Evolutionary conservation across 345 rosid genomes (phyloP), one percentile per base, ranked within the genome.

Genomic region (Firmiana major): DNA sequence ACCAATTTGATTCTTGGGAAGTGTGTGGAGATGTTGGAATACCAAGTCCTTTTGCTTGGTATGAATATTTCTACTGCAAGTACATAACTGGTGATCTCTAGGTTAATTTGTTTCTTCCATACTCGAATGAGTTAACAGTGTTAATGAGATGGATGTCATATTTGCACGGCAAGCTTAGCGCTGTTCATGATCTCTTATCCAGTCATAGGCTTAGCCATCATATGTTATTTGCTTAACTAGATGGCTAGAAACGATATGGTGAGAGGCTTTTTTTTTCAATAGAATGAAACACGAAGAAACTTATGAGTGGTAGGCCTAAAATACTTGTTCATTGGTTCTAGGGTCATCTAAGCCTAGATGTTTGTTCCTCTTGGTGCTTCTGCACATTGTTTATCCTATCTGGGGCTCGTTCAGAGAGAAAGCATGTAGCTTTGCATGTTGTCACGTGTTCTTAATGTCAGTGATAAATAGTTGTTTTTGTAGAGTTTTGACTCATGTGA

Each of bases 321-420:
- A 70, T 26, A n/a, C 58, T 48, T 70, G 16, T 31, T 70, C 73
- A 26, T 48, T 69, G 40, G 40, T 69, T 69, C 57, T 26, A 26
- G 7, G 58, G 36, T 46, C 55, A 24, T 48, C 4, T 22, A 53
- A 46, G n/a, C 40, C 21, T 26, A 26, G 57, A 15, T 48, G 34
- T 17, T 9, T 26, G 22, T 26, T 69, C 42, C 48, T 40, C 42
- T 66, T 66, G 31, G 49, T 40, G 28, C 51, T 65, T 40, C 22
- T n/a, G 51, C 19, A 11, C 53, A 43, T 66, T 66, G 5, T 43
- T 24, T 66, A 42, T 43, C 48, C 21, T 22, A 21, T 17, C 7
- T 48, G 42, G 31, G 42, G 15, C 8, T 31, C 22, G 7, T 69
- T 4, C 3, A 42, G 21, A 48, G 40, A 48, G 58, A 28, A 15